These are phyloP conservation scores for Macrolepiota fuliginosa DNA, from an alignment of 768 basidiomycete genomes.

Conservation along the genomic window DNA sequence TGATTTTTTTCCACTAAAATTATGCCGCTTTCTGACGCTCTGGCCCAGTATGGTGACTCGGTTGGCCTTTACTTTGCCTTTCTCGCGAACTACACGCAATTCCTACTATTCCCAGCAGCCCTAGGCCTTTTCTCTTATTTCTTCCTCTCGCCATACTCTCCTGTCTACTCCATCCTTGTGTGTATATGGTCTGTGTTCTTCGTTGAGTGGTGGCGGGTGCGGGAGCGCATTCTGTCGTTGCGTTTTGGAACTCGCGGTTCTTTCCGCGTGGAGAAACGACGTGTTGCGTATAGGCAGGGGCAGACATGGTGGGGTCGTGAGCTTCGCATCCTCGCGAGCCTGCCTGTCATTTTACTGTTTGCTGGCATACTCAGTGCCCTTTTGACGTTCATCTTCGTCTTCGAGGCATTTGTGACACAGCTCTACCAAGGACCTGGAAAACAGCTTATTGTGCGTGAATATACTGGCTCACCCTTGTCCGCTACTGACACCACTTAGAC, in stretches of 20 bases:
- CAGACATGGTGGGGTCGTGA: slow-evolving; percentile 77
- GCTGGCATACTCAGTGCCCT: slow-evolving; percentile 65
- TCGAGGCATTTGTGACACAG: slow-evolving; percentile 88
- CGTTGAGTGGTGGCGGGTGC: slow-evolving; percentile 90
- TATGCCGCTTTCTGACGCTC: neutral
- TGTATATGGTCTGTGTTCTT: slow-evolving; percentile 85
- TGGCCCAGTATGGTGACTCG: slow-evolving; percentile 68
- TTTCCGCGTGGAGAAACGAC: slow-evolving; percentile 71
- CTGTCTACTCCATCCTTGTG: slow-evolving; percentile 71
- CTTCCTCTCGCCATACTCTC: slow-evolving; percentile 70
- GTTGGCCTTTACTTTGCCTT: slow-evolving; percentile 90
- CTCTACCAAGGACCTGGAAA: slow-evolving; percentile 88
- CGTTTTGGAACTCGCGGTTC: slow-evolving; percentile 80
- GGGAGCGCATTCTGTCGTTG: slow-evolving; percentile 79
- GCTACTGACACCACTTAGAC: slow-evolving; percentile 40
- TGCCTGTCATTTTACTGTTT: slow-evolving; percentile 75
- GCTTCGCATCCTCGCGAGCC: slow-evolving; percentile 58
- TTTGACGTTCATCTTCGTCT: slow-evolving; percentile 77
- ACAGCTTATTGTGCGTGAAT: slow-evolving; percentile 63
- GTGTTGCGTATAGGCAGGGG: slow-evolving; percentile 54
- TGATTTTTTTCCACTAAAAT: neutral
- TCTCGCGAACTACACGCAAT: slow-evolving; percentile 78
- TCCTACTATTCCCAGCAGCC: slow-evolving; percentile 71
- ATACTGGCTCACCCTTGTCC: neutral
- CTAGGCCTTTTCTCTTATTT: slow-evolving; percentile 71